These are phyloP conservation scores for Microbotryum scabiosae DNA, from an alignment of 1,284 basidiomycete genomes.

Conservation along the genomic window DNA sequence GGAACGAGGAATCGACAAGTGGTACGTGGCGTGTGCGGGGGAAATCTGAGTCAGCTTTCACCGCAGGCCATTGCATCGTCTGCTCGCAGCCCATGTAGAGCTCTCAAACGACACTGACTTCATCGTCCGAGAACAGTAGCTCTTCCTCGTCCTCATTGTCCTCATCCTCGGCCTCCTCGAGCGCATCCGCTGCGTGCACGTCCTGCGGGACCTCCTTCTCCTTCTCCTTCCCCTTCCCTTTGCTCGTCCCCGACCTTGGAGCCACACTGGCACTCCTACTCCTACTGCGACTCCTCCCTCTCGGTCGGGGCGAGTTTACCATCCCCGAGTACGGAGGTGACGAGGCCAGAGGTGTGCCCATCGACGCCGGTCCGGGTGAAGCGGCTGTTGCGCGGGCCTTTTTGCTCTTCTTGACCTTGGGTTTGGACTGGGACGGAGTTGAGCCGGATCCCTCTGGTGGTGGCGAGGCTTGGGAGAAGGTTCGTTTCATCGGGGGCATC, in stretches of 20 bases:
- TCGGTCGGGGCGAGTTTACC: not conserved
- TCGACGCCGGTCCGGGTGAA: not conserved
- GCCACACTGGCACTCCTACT: slow-evolving; percentile 16
- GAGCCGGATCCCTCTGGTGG: not conserved
- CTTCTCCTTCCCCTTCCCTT: slow-evolving; percentile 30
- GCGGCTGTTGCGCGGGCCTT: not conserved
- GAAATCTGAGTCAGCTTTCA: not conserved
- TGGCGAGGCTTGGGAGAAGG: slow-evolving; percentile 6
- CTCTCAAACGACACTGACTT: slow-evolving; percentile 29
- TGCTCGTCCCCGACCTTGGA: slow-evolving; percentile 26
- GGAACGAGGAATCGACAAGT: not conserved
- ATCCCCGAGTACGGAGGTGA: slow-evolving; percentile 1
- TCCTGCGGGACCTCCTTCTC: slow-evolving; percentile 33
- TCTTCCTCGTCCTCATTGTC: slow-evolving; percentile 40
- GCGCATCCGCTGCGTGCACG: slow-evolving; percentile 34
- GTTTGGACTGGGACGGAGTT: not conserved
- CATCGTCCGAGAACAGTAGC: slow-evolving; percentile 34
- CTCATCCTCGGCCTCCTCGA: slow-evolving; percentile 35
- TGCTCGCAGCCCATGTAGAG: not conserved
- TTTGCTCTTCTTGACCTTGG: slow-evolving; percentile 5
- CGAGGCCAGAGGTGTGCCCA: slow-evolving; percentile 1
- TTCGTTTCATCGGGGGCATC: slow-evolving; percentile 11
- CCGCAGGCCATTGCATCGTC: not conserved
- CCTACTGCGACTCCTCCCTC: slow-evolving; percentile 1
- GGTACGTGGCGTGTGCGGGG: not conserved